Base-by-base conservation (phyloP, 345 rosid species). In the Citrus medica region DNA sequence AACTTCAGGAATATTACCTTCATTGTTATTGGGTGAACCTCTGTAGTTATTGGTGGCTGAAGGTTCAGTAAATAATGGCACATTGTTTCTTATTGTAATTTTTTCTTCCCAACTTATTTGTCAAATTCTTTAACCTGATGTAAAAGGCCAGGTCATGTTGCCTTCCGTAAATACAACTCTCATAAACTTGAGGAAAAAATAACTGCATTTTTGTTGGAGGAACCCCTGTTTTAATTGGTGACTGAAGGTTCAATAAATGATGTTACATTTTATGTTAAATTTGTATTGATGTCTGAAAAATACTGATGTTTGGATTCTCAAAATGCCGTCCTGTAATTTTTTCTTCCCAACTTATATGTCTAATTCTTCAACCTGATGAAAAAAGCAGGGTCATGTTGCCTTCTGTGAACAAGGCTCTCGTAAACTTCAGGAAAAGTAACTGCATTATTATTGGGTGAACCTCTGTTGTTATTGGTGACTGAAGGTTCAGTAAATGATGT, bases 1-100 rank as follows among this genome's bases (percentile, higher is more conserved):
- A 55, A 76, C 78, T 38, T 85, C 81, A 71, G 87, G 87, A 42
- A 87, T 10, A 83, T 82, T 42, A 74, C 7, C 56, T 79, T 74
- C 89, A 79, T 84, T 83, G 84, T 91, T 91, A 30, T 84, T 90
- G 89, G 90, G 89, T 89, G 92, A 86, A 80, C 89, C 89, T 84
- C 67, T 68, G 87, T 82, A 69, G 27, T 32, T 32, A 13, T 58
- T 62, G 3, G 79, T 84, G 81, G 38, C 89, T 81, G 76, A 60
- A 79, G 88, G 90, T 88, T 90, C 86, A 84, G 84, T 88, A 77
- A 88, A 88, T 85, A 83, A 80, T 86, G 91, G 38, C 21, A 86
- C 84, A 85, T 82, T 70, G 17, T 1, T 58, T 40, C 19, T 17
- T 9, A 19, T 6, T 9, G 38, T 5, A 21, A 37, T 5, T 33